Percentiles rank a stretch among this genome's conserved stretches.
Conservation (phyloP, 495 filamentous ascomycete genomes). For the Chaetomium cochliodes region DNA sequence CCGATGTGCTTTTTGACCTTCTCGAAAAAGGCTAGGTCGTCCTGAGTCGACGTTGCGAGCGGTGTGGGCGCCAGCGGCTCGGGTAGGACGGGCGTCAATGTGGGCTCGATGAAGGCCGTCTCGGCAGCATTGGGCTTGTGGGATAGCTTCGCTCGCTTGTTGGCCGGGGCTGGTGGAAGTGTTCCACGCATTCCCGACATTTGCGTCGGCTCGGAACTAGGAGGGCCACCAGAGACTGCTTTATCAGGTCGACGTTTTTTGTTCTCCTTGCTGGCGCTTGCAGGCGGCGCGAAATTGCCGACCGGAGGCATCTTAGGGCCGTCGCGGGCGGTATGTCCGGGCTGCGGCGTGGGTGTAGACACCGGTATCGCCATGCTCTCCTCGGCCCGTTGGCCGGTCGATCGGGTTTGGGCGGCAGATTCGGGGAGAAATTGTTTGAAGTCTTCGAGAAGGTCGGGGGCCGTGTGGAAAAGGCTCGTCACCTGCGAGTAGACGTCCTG, state of each 20-base stretch:
- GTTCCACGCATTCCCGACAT: conserved; percentile 38
- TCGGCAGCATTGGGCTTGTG: conserved; percentile 62
- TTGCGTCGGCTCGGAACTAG: conserved; percentile 36
- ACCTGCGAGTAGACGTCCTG: conserved; percentile 98
- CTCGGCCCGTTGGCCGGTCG: conserved; percentile 51
- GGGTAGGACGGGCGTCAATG: conserved; percentile 79
- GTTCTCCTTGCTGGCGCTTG: conserved; percentile 71
- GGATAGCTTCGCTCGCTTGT: conserved; percentile 61
- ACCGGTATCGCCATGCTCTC: conserved; percentile 61
- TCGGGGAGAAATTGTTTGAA: conserved; percentile 99
- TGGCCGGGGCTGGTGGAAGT: conserved; percentile 34
- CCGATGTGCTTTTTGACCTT: conserved; percentile 93
- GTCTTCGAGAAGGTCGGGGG: conserved; percentile 95
- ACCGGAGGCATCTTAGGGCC: conserved; percentile 81
- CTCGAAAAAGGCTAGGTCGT: conserved; percentile 92
- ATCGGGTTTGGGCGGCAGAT: conserved; percentile 86
- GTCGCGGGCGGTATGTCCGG: conserved; percentile 44
- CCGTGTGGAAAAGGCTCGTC: conserved; percentile 86
- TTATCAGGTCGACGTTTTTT: conserved; percentile 66
- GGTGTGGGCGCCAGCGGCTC: conserved; percentile 77
- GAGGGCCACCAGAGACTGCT: conserved; percentile 30
- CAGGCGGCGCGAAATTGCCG: conserved; percentile 85
- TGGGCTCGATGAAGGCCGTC: conserved; percentile 74
- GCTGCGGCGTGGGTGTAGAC: conserved; percentile 53
- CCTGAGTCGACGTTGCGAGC: conserved; percentile 58